A percentile compares a stretch with the other conserved stretches of the same genome.
These are phyloP conservation scores for Dissophora globulifera DNA, from an alignment of 192 early-diverging fungal genomes.

Conservation along the genomic window DNA sequence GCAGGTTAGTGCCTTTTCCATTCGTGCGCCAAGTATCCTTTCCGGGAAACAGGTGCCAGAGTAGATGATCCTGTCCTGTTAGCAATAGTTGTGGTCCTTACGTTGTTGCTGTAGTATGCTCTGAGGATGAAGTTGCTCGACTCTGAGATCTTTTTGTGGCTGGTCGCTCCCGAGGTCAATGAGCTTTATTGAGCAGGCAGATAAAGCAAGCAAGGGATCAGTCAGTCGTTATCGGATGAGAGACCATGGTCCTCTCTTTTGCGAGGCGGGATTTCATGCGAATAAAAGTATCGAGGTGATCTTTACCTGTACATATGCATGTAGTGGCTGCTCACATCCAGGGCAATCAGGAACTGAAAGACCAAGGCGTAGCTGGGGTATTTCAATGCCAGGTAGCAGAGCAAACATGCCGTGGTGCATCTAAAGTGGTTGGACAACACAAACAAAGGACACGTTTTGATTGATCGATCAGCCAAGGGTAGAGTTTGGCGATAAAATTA, in stretches of 20 bases:
- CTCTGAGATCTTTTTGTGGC: conserved; percentile 90
- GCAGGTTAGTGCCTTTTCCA: too few relatives aligned
- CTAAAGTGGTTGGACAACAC: conserved; percentile 48
- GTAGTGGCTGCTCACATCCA: conserved; percentile 97
- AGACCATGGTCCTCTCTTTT: too few relatives aligned
- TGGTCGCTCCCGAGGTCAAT: conserved; percentile 82
- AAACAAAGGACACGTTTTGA: conserved; percentile 1
- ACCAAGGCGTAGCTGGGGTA: conserved; percentile 78
- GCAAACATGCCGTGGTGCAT: conserved; percentile 90
- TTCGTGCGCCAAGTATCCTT: too few relatives aligned
- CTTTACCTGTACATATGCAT: conserved; percentile 97
- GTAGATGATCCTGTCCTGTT: neutral
- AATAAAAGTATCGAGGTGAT: too few relatives aligned
- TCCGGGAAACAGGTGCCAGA: too few relatives aligned
- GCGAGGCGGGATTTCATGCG: conserved; percentile 10
- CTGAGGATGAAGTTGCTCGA: conserved; percentile 80
- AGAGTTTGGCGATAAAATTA: conserved; percentile 4
- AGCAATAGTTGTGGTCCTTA: conserved; percentile 41
- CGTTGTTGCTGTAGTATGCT: conserved; percentile 93
- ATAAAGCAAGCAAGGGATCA: neutral
- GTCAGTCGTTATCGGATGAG: neutral
- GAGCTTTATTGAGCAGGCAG: conserved; percentile 64
- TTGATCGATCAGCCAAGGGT: neutral
- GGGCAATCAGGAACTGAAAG: conserved; percentile 90
- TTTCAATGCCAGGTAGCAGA: conserved; percentile 81